These are phyloP conservation scores for Apiospora saccharicola DNA, from an alignment of 2,329 filamentous ascomycete genomes.

Conservation along the genomic window DNA sequence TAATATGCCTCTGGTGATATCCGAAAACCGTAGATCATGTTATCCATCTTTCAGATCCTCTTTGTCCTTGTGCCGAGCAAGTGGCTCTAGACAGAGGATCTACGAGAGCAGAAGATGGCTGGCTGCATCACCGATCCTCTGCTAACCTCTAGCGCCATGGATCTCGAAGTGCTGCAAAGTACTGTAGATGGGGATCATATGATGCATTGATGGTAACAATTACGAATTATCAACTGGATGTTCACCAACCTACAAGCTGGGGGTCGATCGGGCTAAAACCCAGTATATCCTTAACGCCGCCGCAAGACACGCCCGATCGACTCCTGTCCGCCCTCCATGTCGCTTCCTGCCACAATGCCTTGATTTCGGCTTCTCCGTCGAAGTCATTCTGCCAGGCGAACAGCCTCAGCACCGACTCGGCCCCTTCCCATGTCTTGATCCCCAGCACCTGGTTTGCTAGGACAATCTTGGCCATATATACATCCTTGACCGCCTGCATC, in stretches of 20 bases:
- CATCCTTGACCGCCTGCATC: constrained; percentile 46
- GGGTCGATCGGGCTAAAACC: constrained; percentile 6
- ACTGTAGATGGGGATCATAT: not conserved
- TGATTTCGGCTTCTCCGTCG: constrained; percentile 49
- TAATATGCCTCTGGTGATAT: not conserved
- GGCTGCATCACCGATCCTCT: not conserved
- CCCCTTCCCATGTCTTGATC: constrained; percentile 49
- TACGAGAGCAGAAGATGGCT: too few species aligned
- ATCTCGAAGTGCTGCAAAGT: not conserved
- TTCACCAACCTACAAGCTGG: constrained; percentile 23
- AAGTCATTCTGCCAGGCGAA: constrained; percentile 51
- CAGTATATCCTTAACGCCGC: constrained; percentile 1
- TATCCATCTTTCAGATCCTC: not conserved
- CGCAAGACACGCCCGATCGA: constrained; percentile 10
- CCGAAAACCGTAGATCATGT: not conserved
- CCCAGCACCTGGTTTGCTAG: constrained; percentile 48
- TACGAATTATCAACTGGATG: not conserved
- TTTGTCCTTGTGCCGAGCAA: not conserved
- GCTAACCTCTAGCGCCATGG: not conserved
- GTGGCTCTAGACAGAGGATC: not conserved
- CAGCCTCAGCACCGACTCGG: constrained; percentile 46
- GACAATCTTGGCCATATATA: constrained; percentile 51
- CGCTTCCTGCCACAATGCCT: constrained; percentile 51
- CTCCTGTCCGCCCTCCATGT: constrained; percentile 36
- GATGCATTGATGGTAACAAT: not conserved